These are phyloP conservation scores for Nephelium lappaceum DNA, from an alignment of 345 rosid species.

Conservation along the genomic window DNA sequence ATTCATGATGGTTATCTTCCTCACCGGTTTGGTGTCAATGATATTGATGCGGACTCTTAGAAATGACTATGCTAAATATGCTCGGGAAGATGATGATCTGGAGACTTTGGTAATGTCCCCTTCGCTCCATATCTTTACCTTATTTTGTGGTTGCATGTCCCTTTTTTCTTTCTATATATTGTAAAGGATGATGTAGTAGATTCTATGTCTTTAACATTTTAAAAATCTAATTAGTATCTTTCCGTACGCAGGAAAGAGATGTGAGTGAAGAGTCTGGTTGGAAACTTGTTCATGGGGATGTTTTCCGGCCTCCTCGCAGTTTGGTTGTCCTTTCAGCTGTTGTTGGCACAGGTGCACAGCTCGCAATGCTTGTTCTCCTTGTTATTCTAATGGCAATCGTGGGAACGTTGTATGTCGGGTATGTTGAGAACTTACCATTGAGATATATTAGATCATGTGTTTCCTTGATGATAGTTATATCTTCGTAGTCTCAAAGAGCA, in stretches of 20 bases:
- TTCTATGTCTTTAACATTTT: slow-evolving; percentile 21
- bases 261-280: slow-evolving; percentile 97
- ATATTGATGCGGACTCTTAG: slow-evolving; percentile 94
- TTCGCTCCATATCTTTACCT: slow-evolving; percentile 14
- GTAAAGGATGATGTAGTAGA: slow-evolving; percentile 1
- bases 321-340: slow-evolving; percentile 83
- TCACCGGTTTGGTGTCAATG: slow-evolving; percentile 97
- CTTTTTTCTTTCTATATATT: neutral
- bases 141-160: slow-evolving; percentile 9
- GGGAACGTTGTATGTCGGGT: slow-evolving; percentile 90
- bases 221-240: neutral
- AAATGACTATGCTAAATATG: slow-evolving; percentile 95
- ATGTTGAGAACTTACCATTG: slow-evolving; percentile 35
- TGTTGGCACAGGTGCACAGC: slow-evolving; percentile 97
- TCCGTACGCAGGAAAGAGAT: slow-evolving; percentile 76
- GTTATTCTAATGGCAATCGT: slow-evolving; percentile 90
- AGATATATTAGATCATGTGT: neutral
- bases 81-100: slow-evolving; percentile 94
- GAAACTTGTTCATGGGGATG: slow-evolving; percentile 99
- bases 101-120: slow-evolving; percentile 76
- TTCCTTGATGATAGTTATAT: neutral
- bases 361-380: slow-evolving; percentile 86
- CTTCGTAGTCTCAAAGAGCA: neutral
- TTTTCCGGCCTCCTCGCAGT: slow-evolving; percentile 74
- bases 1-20: slow-evolving; percentile 97